Evolutionary conservation across 306 rosid genomes (phyloP).

Genomic region (Rosa lucieae): DNA sequence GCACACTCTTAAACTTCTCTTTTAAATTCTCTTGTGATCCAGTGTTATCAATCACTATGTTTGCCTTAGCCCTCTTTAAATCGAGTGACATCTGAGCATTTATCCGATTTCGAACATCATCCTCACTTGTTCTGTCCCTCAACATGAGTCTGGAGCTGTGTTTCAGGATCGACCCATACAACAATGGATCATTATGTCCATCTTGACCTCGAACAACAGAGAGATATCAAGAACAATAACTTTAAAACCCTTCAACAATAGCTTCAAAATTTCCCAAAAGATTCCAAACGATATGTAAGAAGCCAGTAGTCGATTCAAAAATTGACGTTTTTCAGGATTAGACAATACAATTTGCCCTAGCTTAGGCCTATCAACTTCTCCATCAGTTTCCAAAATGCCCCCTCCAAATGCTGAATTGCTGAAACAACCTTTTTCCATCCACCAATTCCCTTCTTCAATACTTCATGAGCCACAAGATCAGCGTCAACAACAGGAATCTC

Average conservation of each 20-base stretch:
- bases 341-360: constrained; percentile 89
- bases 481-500: constrained; percentile 76
- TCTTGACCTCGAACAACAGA: constrained; percentile 72
- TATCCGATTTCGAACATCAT: constrained; percentile 40
- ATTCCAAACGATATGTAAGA: constrained; percentile 79
- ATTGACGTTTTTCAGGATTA: constrained; percentile 66
- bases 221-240: constrained; percentile 83
- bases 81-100: too few species aligned
- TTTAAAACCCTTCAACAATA: constrained; percentile 74
- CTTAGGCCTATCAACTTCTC: constrained; percentile 68
- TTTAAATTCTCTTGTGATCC: too few species aligned
- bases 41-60: too few species aligned
- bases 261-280: constrained; percentile 63
- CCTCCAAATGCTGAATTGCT: constrained; percentile 75
- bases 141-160: constrained; percentile 65
- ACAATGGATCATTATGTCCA: constrained; percentile 80
- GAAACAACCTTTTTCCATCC: constrained; percentile 73
- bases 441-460: constrained; percentile 58
- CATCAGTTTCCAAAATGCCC: constrained; percentile 56
- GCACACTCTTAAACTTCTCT: too few species aligned
- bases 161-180: constrained; percentile 88
- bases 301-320: constrained; percentile 73
- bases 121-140: constrained; percentile 56
- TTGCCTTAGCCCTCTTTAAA: too few species aligned
- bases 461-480: constrained; percentile 71